Evolutionary conservation across 2,329 filamentous ascomycete genomes (phyloP), one percentile per base, ranked within the genome.

Genomic region (Biscogniauxia mediterranea): DNA sequence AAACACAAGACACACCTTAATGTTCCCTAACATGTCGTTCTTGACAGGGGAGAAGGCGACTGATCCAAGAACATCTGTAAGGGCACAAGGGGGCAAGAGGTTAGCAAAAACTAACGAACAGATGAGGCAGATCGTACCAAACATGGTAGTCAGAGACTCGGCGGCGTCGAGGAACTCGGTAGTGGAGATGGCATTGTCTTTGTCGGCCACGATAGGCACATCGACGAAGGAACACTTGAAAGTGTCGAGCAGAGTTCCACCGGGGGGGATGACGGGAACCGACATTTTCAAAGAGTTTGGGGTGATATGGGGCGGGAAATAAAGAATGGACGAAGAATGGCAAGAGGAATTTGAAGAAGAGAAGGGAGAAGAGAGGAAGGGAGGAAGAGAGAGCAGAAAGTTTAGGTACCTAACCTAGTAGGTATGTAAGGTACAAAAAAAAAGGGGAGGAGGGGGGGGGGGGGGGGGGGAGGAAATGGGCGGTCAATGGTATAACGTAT

Each of bases 1-100:
- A n/a, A 5, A 46, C 38, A 46, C 32, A 38, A 15, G 53, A 69
- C 75, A 66, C 76, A 95, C 92, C 85, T 93, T 93, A 80, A 98
- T 85, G 80, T 99, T 99, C 75, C 91, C 91, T 55, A 86, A 77
- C 81, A 99, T 91, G 78, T 99, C 95, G 69, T 80, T 90, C 85
- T 97, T 97, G 75, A 98, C 94, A 25, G 92, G 90, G 58, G 83
- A 87, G 80, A 99, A 98, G 66, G 93, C 93, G 38, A 90, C 85
- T 52, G 85, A 83, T 64, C 87, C 87, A 57, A 90, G 81, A 60
- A 83, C 78, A 75, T 89, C 87, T 89, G 60, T 4, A 42, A 28
- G 49, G 46, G 23, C 2, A 5, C 23, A 23, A 23, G 23, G 23
- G 23, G 46, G 54, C 38, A 13, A 23, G 17, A n/a, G 46, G 38